Percentiles rank a stretch among this genome's conserved stretches.
These are phyloP conservation scores for Diacronema lutheri DNA, from an alignment of 78 protist species.

Conservation along the genomic window DNA sequence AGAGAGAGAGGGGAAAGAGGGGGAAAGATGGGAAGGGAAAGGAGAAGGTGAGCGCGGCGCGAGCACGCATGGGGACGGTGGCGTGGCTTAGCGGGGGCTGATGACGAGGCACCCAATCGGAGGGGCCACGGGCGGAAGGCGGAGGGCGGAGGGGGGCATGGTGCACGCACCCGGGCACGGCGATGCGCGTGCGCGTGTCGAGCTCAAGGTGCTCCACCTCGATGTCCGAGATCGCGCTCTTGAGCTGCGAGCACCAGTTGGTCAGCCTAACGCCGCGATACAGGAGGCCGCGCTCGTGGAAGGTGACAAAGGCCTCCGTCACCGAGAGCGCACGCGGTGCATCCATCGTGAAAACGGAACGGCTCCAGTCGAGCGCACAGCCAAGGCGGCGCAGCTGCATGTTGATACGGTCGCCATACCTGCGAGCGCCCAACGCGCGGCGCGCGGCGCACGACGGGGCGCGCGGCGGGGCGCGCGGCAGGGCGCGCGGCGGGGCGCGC, in stretches of 20 bases:
- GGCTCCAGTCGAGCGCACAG: conserved; percentile 85
- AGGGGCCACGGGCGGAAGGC: too few relatives aligned
- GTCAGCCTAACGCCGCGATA: conserved; percentile 68
- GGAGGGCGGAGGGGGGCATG: too few relatives aligned
- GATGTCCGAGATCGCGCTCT: conserved; percentile 88
- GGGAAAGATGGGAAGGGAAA: too few relatives aligned
- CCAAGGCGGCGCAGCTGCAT: conserved; percentile 69
- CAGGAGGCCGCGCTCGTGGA: conserved; percentile 56
- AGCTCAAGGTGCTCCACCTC: conserved; percentile 68
- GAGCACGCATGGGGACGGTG: too few relatives aligned
- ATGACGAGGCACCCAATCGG: too few relatives aligned
- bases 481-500: too few relatives aligned
- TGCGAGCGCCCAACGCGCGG: not conserved
- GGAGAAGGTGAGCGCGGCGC: too few relatives aligned
- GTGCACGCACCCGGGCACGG: conserved; percentile 93
- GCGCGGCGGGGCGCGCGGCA: not conserved
- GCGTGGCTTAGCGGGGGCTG: too few relatives aligned
- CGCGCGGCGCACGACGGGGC: not conserved
- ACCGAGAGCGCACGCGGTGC: conserved; percentile 56
- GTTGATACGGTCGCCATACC: conserved; percentile 60
- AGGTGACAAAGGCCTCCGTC: conserved; percentile 72
- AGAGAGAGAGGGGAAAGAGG: too few relatives aligned
- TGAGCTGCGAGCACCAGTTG: conserved; percentile 82
- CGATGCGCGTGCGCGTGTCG: conserved; percentile 38
- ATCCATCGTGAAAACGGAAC: conserved; percentile 80